Base-by-base conservation (phyloP, 306 rosid genomes). In the Carpinus viminea region DNA sequence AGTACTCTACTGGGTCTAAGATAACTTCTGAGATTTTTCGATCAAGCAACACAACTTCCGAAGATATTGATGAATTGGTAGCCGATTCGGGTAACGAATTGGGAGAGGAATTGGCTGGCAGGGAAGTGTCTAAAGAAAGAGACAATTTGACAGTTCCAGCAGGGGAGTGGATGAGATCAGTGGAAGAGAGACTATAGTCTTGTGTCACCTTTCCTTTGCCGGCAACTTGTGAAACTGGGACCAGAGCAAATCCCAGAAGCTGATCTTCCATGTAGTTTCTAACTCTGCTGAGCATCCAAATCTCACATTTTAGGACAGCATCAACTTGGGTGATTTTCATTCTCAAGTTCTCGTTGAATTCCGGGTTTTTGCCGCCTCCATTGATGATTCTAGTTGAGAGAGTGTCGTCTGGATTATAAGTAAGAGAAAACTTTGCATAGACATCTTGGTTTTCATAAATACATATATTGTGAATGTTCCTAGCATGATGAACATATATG, bases 381-480 rank as follows among this genome's bases (percentile, higher is more conserved):
- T 87, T 79, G 82, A 92, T 77, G 84, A 94, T 75, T 73, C 91
- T 89, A 12, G 97, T 94, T 4, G 96, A 82, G 76, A 92, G 72
- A 1, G 90, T 88, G 82, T 92, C 93, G 61, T 94, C 98, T 8
- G 98, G 98, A 69, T 94, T 87, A 84, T 85, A 90, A 7, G 98
- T 93, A 24, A 94, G 91, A 51, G 98, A 94, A 74, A 94, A 90
- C 72, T 94, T 94, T 45, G 98, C 97, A 83, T 92, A 94, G 51
- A 94, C 97, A 85, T 94, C 98, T 72, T 94, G 98, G 16, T 94
- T 84, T n/a, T 94, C 96, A 72, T 94, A 94, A 83, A 94, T 94
- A 78, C 98, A 94, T 77, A 92, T 90, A 86, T 92, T 94, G 79
- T 92, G 98, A 80, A 94, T 92, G 78, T 94, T 90, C 79, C 90